Evolutionary conservation across 192 early-diverging fungal species (phyloP).

Genomic region (Linnemannia hyalina): DNA sequence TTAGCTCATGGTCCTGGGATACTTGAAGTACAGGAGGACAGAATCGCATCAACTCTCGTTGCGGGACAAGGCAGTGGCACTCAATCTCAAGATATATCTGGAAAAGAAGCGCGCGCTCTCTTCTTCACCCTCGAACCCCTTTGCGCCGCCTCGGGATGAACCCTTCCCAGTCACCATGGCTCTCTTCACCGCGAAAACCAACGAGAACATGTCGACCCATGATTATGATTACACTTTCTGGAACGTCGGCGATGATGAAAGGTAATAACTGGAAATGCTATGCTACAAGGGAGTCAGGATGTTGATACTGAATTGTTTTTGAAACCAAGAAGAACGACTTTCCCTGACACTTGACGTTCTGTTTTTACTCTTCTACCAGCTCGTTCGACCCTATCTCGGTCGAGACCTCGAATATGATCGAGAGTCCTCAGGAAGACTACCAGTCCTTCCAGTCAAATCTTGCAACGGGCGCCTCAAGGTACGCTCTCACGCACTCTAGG

Average conservation of each 20-base stretch:
- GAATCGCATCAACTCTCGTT: slow-evolving; percentile 37
- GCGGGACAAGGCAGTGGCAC: slow-evolving; percentile 39
- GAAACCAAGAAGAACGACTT: neutral
- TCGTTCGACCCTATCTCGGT: slow-evolving; percentile 33
- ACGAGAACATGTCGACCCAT: slow-evolving; percentile 46
- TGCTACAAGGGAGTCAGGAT: too few relatives aligned
- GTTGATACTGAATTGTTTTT: too few relatives aligned
- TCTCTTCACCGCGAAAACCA: slow-evolving; percentile 50
- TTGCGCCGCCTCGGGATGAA: slow-evolving; percentile 7
- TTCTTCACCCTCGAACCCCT: slow-evolving; percentile 23
- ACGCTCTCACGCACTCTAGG: neutral
- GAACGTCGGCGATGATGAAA: slow-evolving; percentile 36
- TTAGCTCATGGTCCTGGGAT: slow-evolving; percentile 47
- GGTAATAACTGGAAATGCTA: neutral
- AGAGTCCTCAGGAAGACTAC: slow-evolving; percentile 55
- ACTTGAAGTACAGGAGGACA: slow-evolving; percentile 48
- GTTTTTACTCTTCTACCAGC: slow-evolving; percentile 1
- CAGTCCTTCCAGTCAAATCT: slow-evolving; percentile 56
- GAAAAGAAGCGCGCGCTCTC: slow-evolving; percentile 29
- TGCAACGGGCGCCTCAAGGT: slow-evolving; percentile 35
- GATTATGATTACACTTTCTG: slow-evolving; percentile 55
- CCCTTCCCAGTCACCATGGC: slow-evolving; percentile 26
- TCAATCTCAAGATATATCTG: slow-evolving; percentile 38
- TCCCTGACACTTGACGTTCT: neutral
- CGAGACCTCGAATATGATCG: slow-evolving; percentile 50